Evolutionary conservation across 495 filamentous ascomycete species (phyloP), one percentile per base, ranked within the genome.

Genomic region (Aspergillus indologenus): DNA sequence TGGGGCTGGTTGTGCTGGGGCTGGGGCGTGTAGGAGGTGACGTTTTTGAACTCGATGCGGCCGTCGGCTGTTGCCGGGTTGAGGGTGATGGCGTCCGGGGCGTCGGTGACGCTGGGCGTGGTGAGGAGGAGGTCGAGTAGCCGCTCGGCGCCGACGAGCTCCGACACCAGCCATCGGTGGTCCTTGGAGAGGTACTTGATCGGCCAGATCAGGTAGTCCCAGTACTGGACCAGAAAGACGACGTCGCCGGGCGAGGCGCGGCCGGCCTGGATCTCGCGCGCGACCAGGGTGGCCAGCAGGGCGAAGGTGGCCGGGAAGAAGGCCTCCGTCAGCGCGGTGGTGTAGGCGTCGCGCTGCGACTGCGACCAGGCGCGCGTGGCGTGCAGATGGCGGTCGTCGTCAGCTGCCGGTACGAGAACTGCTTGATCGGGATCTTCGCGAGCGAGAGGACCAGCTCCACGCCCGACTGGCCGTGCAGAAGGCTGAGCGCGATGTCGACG

Each of bases 91-190:
- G 89, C 87, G 46, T 75, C 74, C 45, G 81, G 76, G 50, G 78
- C 78, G 63, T 86, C 85, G 31, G 71, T 62, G 49, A 91, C 77
- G 6, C 77, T 82, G 43, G 88, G 84, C 56, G 87, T 83, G 22
- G 82, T 89, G 61, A 40, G 77, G 69, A 63, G 45, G 6, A 67
- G 48, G 26, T 45, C 59, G 8, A 67, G 59, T n/a, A 68, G 31
- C 1, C 64, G 61, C 45, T 68, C 66, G 1, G 66, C 66, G 40
- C 65, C 61, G 3, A 68, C 53, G n/a, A 63, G 26, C 9, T 65
- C 53, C 9, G 56, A 60, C n/a, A 65, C 47, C 15, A 65, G 57
- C 55, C 54, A 63, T 42, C 59, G 60, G 51, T 66, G 61, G 23
- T 61, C 34, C 2, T 60, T 18, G 1, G 64, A 56, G 44, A 66